Base-by-base conservation (phyloP, 1,284 basidiomycete species). In the Rhodofomes roseus region DNA sequence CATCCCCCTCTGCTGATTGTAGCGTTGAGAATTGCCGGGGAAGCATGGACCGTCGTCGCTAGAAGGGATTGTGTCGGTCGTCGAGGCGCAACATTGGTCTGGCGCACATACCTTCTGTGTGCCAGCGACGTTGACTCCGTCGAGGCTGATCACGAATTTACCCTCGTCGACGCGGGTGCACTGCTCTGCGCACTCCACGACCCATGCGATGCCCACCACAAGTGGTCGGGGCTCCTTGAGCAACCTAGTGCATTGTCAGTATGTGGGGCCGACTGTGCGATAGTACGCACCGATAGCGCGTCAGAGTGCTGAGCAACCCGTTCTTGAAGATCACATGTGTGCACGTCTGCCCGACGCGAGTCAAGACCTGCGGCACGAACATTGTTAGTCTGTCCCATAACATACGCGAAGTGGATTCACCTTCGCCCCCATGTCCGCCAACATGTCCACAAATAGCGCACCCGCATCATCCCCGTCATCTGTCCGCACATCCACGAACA, bases 311-410 rank as follows among this genome's bases (percentile, higher is more conserved):
- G 64, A 85, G 82, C 55, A 86, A 74, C 1, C 95, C 95, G 60
- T 92, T 90, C 79, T 96, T 97, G 75, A 85, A 97, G 18, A 98
- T 84, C 60, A 97, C 86, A 72, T 97, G 95, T 0, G 95, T 96
- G 66, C 91, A 90, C 4, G 83, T 88, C 74, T 89, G 83, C n/a
- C 87, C 86, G 1, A 87, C 83, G 23, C 85, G 78, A 37, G 77
- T 74, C 63, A 87, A 73, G 27, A 88, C 80, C 87, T 90, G 6
- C 2, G 14, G 60, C 18, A 58, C 27, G 58, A 64, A 39, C 43
- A 12, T 23, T 37, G 27, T 29, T 8, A 31, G 23, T 20, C 48
- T 1, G 20, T 9, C 18, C 18, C 29, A 34, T 4, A 40, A 57
- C 54, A 48, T 20, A 40, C 25, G 16, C 48, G 4, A n/a, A 25